Base-by-base conservation (phyloP, 176 grass and related monocot species). In the Hyparrhenia diplandra region DNA sequence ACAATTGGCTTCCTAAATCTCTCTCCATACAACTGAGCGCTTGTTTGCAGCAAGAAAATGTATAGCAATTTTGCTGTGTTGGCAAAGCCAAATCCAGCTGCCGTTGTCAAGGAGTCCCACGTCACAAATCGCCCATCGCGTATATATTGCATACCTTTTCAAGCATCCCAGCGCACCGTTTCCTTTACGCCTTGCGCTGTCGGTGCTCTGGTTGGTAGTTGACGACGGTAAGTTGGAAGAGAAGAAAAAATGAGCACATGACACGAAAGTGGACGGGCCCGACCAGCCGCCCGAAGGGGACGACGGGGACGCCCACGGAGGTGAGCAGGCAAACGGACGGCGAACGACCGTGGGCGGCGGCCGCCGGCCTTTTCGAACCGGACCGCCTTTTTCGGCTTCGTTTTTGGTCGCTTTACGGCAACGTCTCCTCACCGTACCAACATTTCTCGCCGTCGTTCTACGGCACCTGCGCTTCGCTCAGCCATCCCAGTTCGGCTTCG, bases 351-450 rank as follows among this genome's bases (percentile, higher is more conserved):
- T 67, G 77, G 72, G 25, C 66, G 71, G 72, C 65, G n/a, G n/a
- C n/a, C n/a, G n/a, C n/a, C n/a, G 63, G 43, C 69, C 32, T 80
- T 79, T 51, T 28, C 10, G n/a, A n/a, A n/a, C n/a, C n/a, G 24
- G 52, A 18, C 69, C 52, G 18, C 54, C 73, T 78, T 72, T 18
- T 25, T 13, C 2, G 2, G 69, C 27, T 34, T 69, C 81, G 13
- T 87, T 91, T n/a, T 67, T 71, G 30, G 42, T 66, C 14, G 57
- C 89, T 91, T 91, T 63, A 85, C 81, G 84, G 70, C 76, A 32
- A 32, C 85, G 81, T 2, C 31, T 4, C 2, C 76, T 47, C 75
- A 39, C 12, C 60, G 55, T 32, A 4, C 31, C 31, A 32, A 32
- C 31, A 32, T 32, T 32, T 32, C 31, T 32, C 31, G 31, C 31